phyloP scores from a whole-genome alignment of 1,139 yeast species.

The Pneumocystis oryctolagi region DNA sequence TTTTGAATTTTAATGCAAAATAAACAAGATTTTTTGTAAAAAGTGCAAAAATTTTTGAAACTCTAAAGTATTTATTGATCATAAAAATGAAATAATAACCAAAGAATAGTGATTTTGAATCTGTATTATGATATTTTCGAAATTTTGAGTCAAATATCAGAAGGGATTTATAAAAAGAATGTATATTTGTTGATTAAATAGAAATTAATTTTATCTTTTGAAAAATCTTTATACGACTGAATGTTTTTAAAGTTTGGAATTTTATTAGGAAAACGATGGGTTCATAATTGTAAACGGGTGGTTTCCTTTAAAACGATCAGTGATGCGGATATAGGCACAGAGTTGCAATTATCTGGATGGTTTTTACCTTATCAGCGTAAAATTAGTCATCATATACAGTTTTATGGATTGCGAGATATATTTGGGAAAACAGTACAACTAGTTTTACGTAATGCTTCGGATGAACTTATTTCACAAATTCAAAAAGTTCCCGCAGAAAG shows the following conservation, averaged over 20 bases:
- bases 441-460: slow-evolving; percentile 1
- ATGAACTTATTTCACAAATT: not conserved
- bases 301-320: not conserved
- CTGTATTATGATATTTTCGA: too few species aligned
- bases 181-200: too few species aligned
- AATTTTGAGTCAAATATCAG: too few species aligned
- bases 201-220: too few species aligned
- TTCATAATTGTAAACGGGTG: not conserved
- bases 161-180: too few species aligned
- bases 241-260: not conserved
- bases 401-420: slow-evolving; percentile 7
- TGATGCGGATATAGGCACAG: not conserved
- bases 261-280: not conserved
- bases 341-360: slow-evolving; percentile 7
- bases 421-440: not conserved
- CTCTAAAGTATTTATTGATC: too few species aligned
- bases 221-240: too few species aligned
- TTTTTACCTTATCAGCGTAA: slow-evolving; percentile 8
- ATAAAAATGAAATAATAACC: too few species aligned
- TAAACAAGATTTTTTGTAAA: not conserved
- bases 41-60: too few species aligned
- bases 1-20: not conserved
- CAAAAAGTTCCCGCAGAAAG: slow-evolving; percentile 8
- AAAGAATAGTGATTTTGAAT: too few species aligned
- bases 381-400: slow-evolving; percentile 7